Evolutionary conservation across 495 filamentous ascomycete genomes (phyloP).

Genomic region (Bryoglossum gracile): DNA sequence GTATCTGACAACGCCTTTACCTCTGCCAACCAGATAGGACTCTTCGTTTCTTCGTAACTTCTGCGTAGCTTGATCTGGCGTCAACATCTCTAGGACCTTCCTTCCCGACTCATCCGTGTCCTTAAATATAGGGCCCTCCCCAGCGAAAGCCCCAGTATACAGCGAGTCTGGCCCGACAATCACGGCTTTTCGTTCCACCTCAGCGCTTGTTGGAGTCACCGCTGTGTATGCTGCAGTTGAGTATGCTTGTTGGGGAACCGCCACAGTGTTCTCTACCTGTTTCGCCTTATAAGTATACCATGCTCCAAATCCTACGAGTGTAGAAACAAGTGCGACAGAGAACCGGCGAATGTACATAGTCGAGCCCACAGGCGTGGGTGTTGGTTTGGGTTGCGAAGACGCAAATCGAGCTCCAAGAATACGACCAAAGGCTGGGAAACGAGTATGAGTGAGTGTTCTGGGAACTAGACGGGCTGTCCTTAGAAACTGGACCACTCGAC

Average conservation of each 20-base stretch:
- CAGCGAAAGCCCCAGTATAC: slow-evolving; percentile 72
- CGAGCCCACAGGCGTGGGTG: no score
- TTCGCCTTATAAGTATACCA: slow-evolving; percentile 53
- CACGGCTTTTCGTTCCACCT: slow-evolving; percentile 41
- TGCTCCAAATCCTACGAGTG: slow-evolving; percentile 55
- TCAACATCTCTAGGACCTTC: slow-evolving; percentile 88
- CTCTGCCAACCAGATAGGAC: slow-evolving; percentile 83
- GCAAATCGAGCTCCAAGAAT: no score
- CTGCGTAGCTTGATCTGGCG: slow-evolving; percentile 86
- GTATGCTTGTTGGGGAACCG: no score
- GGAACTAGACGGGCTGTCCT: no score
- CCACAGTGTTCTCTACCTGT: no score
- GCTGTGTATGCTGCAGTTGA: slow-evolving; percentile 3
- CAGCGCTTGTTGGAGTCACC: slow-evolving; percentile 7
- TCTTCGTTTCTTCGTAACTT: slow-evolving; percentile 85
- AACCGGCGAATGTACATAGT: slow-evolving; percentile 62
- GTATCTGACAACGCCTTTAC: slow-evolving; percentile 87
- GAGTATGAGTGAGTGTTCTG: no score
- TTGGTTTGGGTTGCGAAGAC: no score
- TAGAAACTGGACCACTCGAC: no score
- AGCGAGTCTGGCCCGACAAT: slow-evolving; percentile 78
- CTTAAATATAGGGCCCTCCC: slow-evolving; percentile 78
- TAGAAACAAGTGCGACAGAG: slow-evolving; percentile 52
- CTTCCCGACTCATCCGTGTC: slow-evolving; percentile 71
- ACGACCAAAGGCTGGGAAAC: no score